Base-by-base conservation (phyloP, 2,329 filamentous ascomycete species). In the Talaromyces albobiverticillius region DNA sequence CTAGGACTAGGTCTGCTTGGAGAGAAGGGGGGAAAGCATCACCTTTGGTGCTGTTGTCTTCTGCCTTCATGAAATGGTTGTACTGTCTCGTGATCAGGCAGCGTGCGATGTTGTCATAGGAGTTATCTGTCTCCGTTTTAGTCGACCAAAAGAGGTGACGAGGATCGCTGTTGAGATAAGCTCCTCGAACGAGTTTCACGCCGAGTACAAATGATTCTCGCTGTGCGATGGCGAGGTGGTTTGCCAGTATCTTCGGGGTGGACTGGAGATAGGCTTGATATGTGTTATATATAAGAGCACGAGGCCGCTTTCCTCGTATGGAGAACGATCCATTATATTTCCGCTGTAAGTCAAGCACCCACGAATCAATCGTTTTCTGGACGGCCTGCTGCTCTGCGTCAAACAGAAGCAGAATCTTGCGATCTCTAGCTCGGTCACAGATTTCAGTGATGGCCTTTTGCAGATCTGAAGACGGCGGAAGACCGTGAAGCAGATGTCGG, bases 351-450 rank as follows among this genome's bases (percentile, higher is more conserved):
- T 79, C 71, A 50, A 93, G 72, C 10, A 86, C 88, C 90, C 90
- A 95, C 62, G 83, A 80, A 70, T 95, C 88, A 59, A 94, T 92
- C 13, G 89, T 88, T 3, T 81, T 75, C 72, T 95, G 89, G 16
- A 93, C 79, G 51, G 82, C 80, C 52, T 86, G 84, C 71, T 95
- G 89, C 73, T 96, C 91, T 2, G 91, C 91, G 61, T 94, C 89
- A 59, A 95, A 89, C 2, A 95, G 81, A 1, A 96, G 78, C 5
- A 83, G 80, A 4, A 95, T 83, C 46, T 85, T 83, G 50, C 86
- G 84, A 45, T 82, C 75, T 3, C 82, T 79, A 0, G 90, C 90
- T 14, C 88, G 81, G 45, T 85, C 76, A 71, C 91, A 95, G 60
- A 95, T 86, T 40, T 82, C 77, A 61, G 87, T 81, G 59, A 95